Percentiles rank a stretch among this genome's conserved stretches.
Conservation (phyloP, 208 protist genomes). For the Crithidia sp. region DNA sequence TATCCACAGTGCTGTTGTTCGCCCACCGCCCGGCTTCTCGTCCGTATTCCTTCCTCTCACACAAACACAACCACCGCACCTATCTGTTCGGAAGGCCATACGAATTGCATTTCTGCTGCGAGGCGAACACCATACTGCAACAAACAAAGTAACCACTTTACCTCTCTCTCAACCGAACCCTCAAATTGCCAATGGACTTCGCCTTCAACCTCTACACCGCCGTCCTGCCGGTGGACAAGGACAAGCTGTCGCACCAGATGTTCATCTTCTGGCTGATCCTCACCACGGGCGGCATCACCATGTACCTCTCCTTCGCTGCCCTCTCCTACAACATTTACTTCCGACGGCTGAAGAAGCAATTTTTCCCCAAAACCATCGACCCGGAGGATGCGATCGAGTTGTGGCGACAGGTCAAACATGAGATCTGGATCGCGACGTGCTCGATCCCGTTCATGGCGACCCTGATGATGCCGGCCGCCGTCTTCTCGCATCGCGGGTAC, state of each 20-base stretch:
- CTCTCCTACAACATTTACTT: conserved; percentile 73
- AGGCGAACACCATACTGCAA: no score
- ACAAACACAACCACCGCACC: no score
- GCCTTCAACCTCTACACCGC: conserved; percentile 69
- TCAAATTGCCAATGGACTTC: conserved; percentile 44
- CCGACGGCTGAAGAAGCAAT: conserved; percentile 45
- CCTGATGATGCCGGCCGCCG: conserved; percentile 73
- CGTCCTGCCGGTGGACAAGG: conserved; percentile 60
- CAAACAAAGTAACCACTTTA: not conserved
- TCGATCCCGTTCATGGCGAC: conserved; percentile 86
- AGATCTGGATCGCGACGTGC: conserved; percentile 76
- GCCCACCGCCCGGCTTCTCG: not conserved
- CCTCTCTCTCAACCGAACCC: not conserved
- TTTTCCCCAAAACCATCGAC: conserved; percentile 79
- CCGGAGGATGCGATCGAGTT: conserved; percentile 51
- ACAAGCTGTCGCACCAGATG: conserved; percentile 60
- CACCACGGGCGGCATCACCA: conserved; percentile 56
- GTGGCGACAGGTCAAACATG: conserved; percentile 53
- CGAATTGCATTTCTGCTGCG: no score
- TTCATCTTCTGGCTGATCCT: conserved; percentile 80
- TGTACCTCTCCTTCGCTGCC: conserved; percentile 66
- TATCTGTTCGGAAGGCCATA: no score
- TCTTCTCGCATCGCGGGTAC: conserved; percentile 78
- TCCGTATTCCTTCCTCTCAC: no score
- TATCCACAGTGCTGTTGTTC: not conserved